These are phyloP conservation scores for Fagopyrum tataricum DNA, from an alignment of 148 eudicot genomes.

Conservation along the genomic window DNA sequence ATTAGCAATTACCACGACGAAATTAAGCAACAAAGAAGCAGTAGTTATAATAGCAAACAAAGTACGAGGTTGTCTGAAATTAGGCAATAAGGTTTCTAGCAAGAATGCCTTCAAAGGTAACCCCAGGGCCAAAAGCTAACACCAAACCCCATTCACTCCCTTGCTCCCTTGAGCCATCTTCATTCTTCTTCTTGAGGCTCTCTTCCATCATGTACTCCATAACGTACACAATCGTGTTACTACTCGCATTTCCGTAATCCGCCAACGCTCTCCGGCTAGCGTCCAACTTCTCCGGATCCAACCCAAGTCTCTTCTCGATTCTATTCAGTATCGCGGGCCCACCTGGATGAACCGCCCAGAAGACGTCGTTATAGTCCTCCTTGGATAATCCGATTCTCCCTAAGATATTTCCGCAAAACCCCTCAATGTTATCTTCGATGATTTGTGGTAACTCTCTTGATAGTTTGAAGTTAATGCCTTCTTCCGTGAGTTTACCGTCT, in stretches of 20 bases:
- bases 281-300: conserved; percentile 53
- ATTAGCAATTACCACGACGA: too few species aligned
- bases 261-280: conserved; percentile 77
- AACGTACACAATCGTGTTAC: conserved; percentile 93
- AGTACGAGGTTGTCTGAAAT: too few species aligned
- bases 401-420: conserved; percentile 56
- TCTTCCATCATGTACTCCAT: conserved; percentile 86
- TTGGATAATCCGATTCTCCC: conserved; percentile 24
- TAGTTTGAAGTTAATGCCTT: conserved; percentile 84
- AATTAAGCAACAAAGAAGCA: too few species aligned
- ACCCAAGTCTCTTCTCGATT: conserved; percentile 63
- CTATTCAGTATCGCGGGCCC: conserved; percentile 88
- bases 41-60: too few species aligned
- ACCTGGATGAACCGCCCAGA: conserved; percentile 98
- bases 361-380: conserved; percentile 56
- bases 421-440: conserved; percentile 76
- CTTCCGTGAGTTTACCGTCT: conserved; percentile 87
- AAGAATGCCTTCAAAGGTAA: conserved; percentile 91
- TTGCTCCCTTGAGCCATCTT: neutral
- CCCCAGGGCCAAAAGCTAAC: conserved; percentile 92
- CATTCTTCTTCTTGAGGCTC: conserved; percentile 26
- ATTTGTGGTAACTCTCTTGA: conserved; percentile 74
- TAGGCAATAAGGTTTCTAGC: conserved; percentile 44
- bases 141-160: conserved; percentile 80
- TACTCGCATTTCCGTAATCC: conserved; percentile 90